Evolutionary conservation across 805 yeast genomes (phyloP).

Genomic region (Kodamaea leandrae): DNA sequence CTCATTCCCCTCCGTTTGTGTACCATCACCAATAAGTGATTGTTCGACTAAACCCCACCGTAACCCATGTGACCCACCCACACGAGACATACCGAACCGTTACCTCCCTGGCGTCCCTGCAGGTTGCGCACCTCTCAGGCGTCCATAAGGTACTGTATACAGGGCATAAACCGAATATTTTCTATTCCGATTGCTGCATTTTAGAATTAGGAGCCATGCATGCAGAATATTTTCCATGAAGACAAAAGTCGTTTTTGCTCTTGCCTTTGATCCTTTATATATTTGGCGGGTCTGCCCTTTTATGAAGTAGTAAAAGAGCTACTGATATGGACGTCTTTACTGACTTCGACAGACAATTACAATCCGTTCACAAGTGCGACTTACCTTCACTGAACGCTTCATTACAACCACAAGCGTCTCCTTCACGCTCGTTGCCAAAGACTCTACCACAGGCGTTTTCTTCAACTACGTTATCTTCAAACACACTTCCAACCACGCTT

Average conservation of each 20-base stretch:
- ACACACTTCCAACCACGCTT: background rate
- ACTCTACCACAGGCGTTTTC: no score
- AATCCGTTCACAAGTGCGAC: background rate
- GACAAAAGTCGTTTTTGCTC: background rate
- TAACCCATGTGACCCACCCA: no score
- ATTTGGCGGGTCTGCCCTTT: background rate
- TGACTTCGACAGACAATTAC: background rate
- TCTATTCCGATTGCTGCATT: background rate
- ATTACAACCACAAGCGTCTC: background rate
- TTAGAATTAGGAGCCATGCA: background rate
- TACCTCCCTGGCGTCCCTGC: background rate
- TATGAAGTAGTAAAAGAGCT: background rate
- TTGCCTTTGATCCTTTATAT: background rate
- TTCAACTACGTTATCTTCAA: no score
- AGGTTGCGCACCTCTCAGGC: background rate
- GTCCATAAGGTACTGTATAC: background rate
- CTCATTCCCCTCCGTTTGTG: no score
- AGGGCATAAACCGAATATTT: background rate
- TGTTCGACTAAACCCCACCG: no score
- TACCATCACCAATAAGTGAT: no score
- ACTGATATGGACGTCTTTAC: background rate
- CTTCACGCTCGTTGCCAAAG: no score
- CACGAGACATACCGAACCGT: background rate
- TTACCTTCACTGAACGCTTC: background rate
- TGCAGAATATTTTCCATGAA: slow-evolving; percentile 1